Percentiles rank a stretch among this genome's conserved stretches.
Evolutionary conservation across 2,329 filamentous ascomycete genomes (phyloP).

Genomic region (Trichothecium sympodiale): DNA sequence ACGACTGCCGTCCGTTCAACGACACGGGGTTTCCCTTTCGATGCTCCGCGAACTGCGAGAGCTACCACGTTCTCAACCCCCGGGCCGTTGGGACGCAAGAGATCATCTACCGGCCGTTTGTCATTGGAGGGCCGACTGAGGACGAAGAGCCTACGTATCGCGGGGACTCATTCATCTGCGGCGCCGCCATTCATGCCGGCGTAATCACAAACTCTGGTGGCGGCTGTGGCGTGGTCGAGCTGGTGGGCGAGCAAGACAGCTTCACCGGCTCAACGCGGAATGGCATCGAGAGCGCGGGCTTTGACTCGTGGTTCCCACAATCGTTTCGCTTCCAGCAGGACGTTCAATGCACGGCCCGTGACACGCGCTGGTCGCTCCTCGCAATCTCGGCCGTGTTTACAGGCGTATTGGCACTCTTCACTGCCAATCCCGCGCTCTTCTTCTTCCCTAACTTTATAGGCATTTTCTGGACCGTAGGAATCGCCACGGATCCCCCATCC

Average conservation of each 20-base stretch:
- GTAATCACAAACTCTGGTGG: conserved; percentile 60
- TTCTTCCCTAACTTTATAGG: conserved; percentile 76
- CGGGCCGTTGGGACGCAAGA: conserved; percentile 64
- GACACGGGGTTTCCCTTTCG: conserved; percentile 61
- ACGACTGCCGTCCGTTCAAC: conserved; percentile 63
- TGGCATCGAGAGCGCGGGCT: conserved; percentile 65
- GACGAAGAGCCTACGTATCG: conserved; percentile 56
- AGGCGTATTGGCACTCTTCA: conserved; percentile 68
- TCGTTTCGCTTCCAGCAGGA: conserved; percentile 66
- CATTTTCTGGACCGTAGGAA: conserved; percentile 79
- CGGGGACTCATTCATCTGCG: conserved; percentile 81
- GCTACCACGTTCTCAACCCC: conserved; percentile 55
- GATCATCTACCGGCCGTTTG: conserved; percentile 51
- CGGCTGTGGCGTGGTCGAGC: conserved; percentile 70
- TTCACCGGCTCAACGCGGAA: conserved; percentile 57
- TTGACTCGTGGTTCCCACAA: conserved; percentile 82
- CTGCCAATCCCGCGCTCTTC: conserved; percentile 66
- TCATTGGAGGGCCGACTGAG: conserved; percentile 53
- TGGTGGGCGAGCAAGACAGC: conserved; percentile 55
- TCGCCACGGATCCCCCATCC: conserved; percentile 78
- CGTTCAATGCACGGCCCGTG: conserved; percentile 57
- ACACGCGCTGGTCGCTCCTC: conserved; percentile 76
- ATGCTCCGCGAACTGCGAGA: conserved; percentile 62
- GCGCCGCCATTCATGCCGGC: conserved; percentile 73
- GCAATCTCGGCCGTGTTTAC: conserved; percentile 74